Conservation (phyloP, 1,139 yeast species). For the Taiozyma sp. region DNA sequence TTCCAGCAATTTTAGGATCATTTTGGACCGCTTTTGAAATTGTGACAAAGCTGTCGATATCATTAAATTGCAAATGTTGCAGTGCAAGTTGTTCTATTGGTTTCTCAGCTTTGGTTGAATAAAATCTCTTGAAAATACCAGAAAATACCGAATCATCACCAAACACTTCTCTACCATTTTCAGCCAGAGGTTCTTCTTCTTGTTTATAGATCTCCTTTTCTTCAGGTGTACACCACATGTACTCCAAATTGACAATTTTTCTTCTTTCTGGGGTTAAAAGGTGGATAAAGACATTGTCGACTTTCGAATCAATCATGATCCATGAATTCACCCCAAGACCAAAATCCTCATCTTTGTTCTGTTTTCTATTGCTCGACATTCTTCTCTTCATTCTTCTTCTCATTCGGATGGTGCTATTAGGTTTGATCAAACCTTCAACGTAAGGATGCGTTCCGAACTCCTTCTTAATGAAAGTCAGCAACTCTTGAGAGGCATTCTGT, state of each 20-base stretch:
- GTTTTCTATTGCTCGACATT: conserved; percentile 46
- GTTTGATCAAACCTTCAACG: conserved; percentile 70
- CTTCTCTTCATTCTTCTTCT: conserved; percentile 59
- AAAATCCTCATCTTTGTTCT: conserved; percentile 50
- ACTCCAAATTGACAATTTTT: conserved; percentile 62
- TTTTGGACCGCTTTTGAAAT: conserved; percentile 5
- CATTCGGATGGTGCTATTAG: conserved; percentile 51
- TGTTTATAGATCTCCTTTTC: conserved; percentile 32
- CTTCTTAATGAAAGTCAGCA: conserved; percentile 44
- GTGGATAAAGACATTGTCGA: conserved; percentile 65
- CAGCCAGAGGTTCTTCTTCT: background rate
- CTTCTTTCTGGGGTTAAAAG: conserved; percentile 70
- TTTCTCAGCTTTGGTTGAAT: conserved; percentile 26
- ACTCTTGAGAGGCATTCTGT: conserved; percentile 61
- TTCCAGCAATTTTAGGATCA: conserved; percentile 7
- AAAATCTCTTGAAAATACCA: conserved; percentile 39
- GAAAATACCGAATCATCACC: conserved; percentile 40
- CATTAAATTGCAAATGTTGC: conserved; percentile 12
- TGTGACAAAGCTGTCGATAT: conserved; percentile 6
- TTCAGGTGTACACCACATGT: conserved; percentile 47
- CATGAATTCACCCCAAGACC: conserved; percentile 62
- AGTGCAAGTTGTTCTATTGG: conserved; percentile 7
- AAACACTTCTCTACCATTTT: conserved; percentile 7
- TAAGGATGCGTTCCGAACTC: conserved; percentile 39
- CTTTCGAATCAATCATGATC: conserved; percentile 71